These are phyloP conservation scores for Sarocladiaceae sp. DNA, from an alignment of 2,329 filamentous ascomycete species.

Conservation along the genomic window DNA sequence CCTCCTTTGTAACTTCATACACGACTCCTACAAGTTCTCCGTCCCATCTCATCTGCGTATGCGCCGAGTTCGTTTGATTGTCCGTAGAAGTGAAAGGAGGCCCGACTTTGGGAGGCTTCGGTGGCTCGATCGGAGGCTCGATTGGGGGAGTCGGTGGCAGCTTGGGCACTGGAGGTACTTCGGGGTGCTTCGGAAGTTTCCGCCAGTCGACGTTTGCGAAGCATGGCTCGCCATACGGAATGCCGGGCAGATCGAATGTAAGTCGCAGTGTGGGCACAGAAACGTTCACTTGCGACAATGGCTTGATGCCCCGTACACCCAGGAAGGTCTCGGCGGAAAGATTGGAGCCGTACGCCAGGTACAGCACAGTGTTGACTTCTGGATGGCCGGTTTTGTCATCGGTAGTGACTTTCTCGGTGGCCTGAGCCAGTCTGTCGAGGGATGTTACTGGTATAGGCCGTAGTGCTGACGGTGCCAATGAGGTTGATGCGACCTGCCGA, in stretches of 20 bases:
- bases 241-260: conserved; percentile 78
- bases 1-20: conserved; percentile 81
- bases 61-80: conserved; percentile 15
- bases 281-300: conserved; percentile 77
- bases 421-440: conserved; percentile 22
- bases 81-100: background rate
- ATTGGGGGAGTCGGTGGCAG: conserved; percentile 5
- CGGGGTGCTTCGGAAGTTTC: conserved; percentile 39
- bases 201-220: conserved; percentile 77
- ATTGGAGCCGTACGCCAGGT: conserved; percentile 91
- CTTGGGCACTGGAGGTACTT: conserved; percentile 1
- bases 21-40: conserved; percentile 89
- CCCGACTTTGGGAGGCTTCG: conserved; percentile 18
- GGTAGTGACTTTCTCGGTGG: conserved; percentile 14
- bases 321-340: conserved; percentile 76
- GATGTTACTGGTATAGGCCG: conserved; percentile 29
- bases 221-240: conserved; percentile 87
- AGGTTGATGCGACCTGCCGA: conserved; percentile 21
- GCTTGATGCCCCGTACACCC: conserved; percentile 71
- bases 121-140: conserved; percentile 22
- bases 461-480: conserved; percentile 10
- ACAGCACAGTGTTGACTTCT: conserved; percentile 55
- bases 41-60: conserved; percentile 49
- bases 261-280: conserved; percentile 73
- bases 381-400: conserved; percentile 18